Conservation (phyloP, 2,329 filamentous ascomycete species). For the Colletotrichum sublineola region DNA sequence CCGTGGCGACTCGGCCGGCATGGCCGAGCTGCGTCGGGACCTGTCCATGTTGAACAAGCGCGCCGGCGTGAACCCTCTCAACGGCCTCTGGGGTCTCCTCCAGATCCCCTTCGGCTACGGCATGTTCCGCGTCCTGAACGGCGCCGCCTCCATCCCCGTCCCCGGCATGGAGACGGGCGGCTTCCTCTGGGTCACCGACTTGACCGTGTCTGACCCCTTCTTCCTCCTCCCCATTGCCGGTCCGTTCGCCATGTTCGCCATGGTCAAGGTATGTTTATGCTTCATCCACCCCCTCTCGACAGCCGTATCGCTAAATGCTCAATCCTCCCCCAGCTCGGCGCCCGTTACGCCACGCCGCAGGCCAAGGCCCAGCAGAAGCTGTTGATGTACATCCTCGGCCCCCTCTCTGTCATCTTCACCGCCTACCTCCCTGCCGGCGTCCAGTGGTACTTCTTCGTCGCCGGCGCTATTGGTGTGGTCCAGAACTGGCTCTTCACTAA, state of each 20-base stretch:
- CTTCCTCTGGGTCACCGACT: constrained; percentile 82
- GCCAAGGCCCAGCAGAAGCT: constrained; percentile 53
- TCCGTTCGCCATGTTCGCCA: constrained; percentile 67
- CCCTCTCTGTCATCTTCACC: constrained; percentile 59
- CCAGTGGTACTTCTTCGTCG: constrained; percentile 63
- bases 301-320: constrained; percentile 40
- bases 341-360: constrained; percentile 49
- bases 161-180: constrained; percentile 81
- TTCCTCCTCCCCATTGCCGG: constrained; percentile 78
- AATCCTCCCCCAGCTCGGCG: constrained; percentile 50
- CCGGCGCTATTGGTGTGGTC: constrained; percentile 50
- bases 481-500: constrained; percentile 56
- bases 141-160: constrained; percentile 83
- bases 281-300: not conserved
- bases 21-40: constrained; percentile 57
- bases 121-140: constrained; percentile 81
- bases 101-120: constrained; percentile 81
- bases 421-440: constrained; percentile 62
- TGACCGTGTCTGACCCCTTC: constrained; percentile 82
- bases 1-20: constrained; percentile 65
- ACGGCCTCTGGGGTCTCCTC: constrained; percentile 55
- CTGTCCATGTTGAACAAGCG: constrained; percentile 54
- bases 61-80: constrained; percentile 51
- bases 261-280: constrained; percentile 62
- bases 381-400: constrained; percentile 59